phyloP scores from a whole-genome alignment of 1,284 basidiomycete genomes.

The Cryptococcus sp. region DNA sequence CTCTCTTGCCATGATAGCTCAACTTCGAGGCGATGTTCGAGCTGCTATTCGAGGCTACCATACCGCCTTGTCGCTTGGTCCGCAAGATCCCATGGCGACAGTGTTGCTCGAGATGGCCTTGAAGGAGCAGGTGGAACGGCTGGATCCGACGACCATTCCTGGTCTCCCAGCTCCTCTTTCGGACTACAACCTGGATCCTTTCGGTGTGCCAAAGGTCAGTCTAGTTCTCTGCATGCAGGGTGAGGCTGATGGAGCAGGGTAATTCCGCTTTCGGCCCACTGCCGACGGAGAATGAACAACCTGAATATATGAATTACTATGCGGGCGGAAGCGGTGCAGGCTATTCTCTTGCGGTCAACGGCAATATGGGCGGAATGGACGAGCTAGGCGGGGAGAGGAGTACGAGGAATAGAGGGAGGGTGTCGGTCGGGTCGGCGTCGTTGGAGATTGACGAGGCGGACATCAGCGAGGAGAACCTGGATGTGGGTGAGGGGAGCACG shows the following conservation, averaged over 20 bases:
- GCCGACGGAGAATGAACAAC: conserved; percentile 29
- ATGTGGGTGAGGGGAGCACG: conserved; percentile 24
- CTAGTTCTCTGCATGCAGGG: background rate
- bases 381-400: too few species aligned
- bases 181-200: conserved; percentile 36
- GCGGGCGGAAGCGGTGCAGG: conserved; percentile 17
- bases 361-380: background rate
- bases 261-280: conserved; percentile 36
- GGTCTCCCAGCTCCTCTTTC: conserved; percentile 34
- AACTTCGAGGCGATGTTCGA: conserved; percentile 65
- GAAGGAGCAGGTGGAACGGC: conserved; percentile 45
- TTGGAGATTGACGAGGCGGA: conserved; percentile 2
- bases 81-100: conserved; percentile 77
- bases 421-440: background rate
- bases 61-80: conserved; percentile 77
- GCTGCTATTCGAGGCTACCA: conserved; percentile 81
- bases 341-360: conserved; percentile 2
- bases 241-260: conserved; percentile 15
- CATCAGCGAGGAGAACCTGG: conserved; percentile 8
- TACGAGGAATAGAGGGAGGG: background rate
- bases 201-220: conserved; percentile 32
- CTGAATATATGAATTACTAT: conserved; percentile 16
- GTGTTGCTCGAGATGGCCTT: conserved; percentile 80
- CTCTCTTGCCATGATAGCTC: conserved; percentile 76
- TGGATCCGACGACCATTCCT: conserved; percentile 35